Evolutionary conservation across 129 eudicot species (phyloP).

Genomic region (Apium graveolens): DNA sequence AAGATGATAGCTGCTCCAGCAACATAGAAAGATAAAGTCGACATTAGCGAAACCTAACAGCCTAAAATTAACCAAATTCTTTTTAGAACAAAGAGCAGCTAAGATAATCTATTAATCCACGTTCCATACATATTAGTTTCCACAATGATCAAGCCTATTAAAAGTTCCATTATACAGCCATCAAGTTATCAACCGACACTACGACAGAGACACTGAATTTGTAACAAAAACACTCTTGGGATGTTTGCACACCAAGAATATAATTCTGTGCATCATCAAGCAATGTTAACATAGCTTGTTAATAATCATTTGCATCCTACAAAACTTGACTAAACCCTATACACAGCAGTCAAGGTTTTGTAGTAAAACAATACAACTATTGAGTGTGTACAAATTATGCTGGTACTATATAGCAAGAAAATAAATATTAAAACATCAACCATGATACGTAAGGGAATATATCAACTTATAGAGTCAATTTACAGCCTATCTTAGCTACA

Average conservation of each 20-base stretch:
- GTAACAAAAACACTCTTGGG: no score
- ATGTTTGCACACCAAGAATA: background rate
- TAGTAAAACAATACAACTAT: background rate
- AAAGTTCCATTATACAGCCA: background rate
- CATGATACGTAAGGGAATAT: no score
- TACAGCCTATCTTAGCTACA: no score
- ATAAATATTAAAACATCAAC: no score
- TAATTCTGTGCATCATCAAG: background rate
- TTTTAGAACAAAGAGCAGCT: background rate
- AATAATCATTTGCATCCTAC: background rate
- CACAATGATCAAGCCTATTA: background rate
- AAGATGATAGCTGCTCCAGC: background rate
- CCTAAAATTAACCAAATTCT: background rate
- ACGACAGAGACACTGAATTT: no score
- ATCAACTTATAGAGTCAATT: no score
- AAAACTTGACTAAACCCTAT: background rate
- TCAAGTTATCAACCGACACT: background rate
- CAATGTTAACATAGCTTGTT: background rate
- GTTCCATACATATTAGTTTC: no score
- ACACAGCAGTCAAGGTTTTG: background rate
- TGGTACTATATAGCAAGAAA: no score
- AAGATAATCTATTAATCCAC: background rate
- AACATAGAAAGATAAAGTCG: background rate
- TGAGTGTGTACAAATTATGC: no score
- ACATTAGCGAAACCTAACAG: background rate